Conservation (phyloP, 2,329 filamentous ascomycete species). For the Verticillium zaregamsianum region DNA sequence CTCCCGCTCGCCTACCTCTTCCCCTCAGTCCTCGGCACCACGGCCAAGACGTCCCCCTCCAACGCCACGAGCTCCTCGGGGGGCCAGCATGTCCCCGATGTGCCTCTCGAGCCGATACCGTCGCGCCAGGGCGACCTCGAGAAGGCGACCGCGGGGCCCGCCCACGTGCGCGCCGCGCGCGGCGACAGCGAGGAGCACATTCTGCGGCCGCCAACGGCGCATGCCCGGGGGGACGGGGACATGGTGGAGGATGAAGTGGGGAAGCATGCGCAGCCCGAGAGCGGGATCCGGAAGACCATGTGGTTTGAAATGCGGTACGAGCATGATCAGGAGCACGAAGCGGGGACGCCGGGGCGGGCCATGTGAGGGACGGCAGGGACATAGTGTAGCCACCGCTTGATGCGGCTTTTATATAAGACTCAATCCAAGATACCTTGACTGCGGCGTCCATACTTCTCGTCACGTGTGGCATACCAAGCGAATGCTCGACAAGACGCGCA, state of each 20-base stretch:
- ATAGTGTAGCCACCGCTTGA: neutral
- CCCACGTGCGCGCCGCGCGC: constrained; percentile 19
- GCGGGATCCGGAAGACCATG: constrained; percentile 30
- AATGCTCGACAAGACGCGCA: too few species aligned
- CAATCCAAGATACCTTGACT: neutral
- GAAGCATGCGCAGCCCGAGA: constrained; percentile 7
- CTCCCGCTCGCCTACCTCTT: constrained; percentile 31
- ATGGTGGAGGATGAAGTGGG: constrained; percentile 3
- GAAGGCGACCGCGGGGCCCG: constrained; percentile 19
- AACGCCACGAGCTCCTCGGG: constrained; percentile 4
- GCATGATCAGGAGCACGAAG: constrained; percentile 19
- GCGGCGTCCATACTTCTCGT: too few species aligned
- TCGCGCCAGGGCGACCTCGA: constrained; percentile 18
- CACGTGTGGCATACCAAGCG: too few species aligned
- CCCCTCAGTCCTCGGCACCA: constrained; percentile 24
- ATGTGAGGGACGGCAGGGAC: neutral
- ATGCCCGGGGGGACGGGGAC: neutral
- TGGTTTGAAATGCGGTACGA: constrained; percentile 31
- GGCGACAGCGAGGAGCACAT: constrained; percentile 31
- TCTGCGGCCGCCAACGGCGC: constrained; percentile 17
- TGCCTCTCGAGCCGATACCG: constrained; percentile 10
- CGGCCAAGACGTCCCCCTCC: constrained; percentile 6
- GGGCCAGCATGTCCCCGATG: neutral
- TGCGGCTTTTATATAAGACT: neutral
- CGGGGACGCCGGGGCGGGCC: neutral